Base-by-base conservation (phyloP, 192 early-diverging fungal species). In the Coemansia sp. region DNA sequence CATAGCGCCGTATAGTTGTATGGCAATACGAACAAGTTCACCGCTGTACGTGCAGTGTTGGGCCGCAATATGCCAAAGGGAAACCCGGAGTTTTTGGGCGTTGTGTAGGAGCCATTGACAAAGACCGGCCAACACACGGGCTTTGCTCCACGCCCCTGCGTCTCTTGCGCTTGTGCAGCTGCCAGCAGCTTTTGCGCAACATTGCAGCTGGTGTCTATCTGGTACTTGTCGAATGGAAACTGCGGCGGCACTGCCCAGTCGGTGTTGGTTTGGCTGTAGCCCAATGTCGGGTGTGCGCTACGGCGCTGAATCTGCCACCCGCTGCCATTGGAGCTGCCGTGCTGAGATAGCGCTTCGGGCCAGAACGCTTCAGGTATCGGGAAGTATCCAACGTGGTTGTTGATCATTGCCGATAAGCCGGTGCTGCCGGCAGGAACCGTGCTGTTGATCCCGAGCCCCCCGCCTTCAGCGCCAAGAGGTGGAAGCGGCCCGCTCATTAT, bases 1-100 rank as follows among this genome's bases (percentile, higher is more conserved):
- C 91, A 93, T n/a, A 91, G 70, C 31, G 73, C 79, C 1, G 85
- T 83, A 57, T 84, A 93, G 59, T 91, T 90, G 66, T 93, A 93
- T 2, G 91, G 87, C 44, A 90, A 64, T 5, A 89, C 68, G 36
- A 87, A 90, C 58, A 93, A 57, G 26, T 86, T 87, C 30, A 93
- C 91, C 3, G 80, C 80, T 21, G 81, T 84, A 30, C 82, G 80
- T 15, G 73, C 71, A 1, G 81, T 78, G 59, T 82, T 87, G 23
- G 83, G 82, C 54, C 86, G 87, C 33, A 93, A 58, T 26, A 86
- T 87, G 12, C 89, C 91, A 61, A 91, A 91, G 3, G 88, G 85
- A 40, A 81, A 82, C 0, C 84, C 88, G 1, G 78, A 66, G 36
- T 79, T 81, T n/a, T 73, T 78, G 23, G 75, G 53, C 19, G 64